Evolutionary conservation across 2,329 filamentous ascomycete species (phyloP).

Genomic region (Neofusicoccum ribis): DNA sequence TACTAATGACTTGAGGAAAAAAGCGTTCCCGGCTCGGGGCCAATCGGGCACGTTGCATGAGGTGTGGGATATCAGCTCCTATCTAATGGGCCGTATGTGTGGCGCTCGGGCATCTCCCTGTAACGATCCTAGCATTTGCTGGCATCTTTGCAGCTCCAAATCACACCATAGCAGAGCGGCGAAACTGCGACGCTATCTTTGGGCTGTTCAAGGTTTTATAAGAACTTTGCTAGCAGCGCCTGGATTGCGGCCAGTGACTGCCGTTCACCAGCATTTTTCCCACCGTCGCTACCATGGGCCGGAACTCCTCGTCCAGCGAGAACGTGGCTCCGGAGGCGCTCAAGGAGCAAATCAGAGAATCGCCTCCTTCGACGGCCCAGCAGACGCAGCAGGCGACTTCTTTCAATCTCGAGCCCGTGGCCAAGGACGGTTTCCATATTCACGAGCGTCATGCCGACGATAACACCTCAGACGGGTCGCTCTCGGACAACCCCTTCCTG

Average conservation of each 20-base stretch:
- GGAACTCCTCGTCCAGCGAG: slow-evolving; percentile 16
- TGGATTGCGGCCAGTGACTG: not conserved
- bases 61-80: not conserved
- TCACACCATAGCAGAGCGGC: slow-evolving; percentile 18
- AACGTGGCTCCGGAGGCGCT: not conserved
- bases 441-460: slow-evolving; percentile 2
- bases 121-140: slow-evolving; percentile 11
- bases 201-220: not conserved
- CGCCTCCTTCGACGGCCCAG: not conserved
- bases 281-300: not conserved
- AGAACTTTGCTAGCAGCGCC: not conserved
- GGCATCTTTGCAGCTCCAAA: slow-evolving; percentile 19
- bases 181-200: not conserved
- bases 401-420: slow-evolving; percentile 3
- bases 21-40: not conserved
- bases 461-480: not conserved
- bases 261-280: not conserved
- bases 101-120: slow-evolving; percentile 15
- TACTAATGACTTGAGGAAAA: not conserved
- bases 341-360: not conserved
- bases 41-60: not conserved
- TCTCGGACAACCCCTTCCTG: slow-evolving; percentile 24
- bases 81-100: slow-evolving; percentile 6
- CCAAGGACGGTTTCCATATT: slow-evolving; percentile 13
- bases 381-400: not conserved